These are phyloP conservation scores for Hyaloscypha hepaticicola DNA, from an alignment of 495 filamentous ascomycete genomes.

Conservation along the genomic window DNA sequence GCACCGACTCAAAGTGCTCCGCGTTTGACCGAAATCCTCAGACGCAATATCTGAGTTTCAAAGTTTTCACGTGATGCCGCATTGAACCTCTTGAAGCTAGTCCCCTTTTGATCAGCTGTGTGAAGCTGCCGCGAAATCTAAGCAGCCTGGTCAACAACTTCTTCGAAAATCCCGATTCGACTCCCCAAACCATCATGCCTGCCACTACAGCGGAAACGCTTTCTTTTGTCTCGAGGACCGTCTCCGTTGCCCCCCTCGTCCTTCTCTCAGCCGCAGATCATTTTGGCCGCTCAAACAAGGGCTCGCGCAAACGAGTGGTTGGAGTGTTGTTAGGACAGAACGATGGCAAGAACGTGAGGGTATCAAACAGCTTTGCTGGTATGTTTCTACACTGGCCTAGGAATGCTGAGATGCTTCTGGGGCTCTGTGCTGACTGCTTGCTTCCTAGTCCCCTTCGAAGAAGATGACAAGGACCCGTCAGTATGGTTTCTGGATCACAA, in stretches of 20 bases:
- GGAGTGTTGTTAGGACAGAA: conserved; percentile 95
- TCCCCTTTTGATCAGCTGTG: conserved; percentile 3
- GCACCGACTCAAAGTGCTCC: neutral
- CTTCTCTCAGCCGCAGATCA: conserved; percentile 98
- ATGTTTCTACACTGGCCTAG: conserved; percentile 31
- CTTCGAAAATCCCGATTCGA: conserved; percentile 13
- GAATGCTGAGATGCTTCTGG: neutral
- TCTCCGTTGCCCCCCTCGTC: conserved; percentile 96
- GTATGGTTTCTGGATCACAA: conserved; percentile 99
- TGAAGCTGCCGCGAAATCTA: conserved; percentile 27
- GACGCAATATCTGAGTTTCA: neutral
- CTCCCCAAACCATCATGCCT: conserved; percentile 62
- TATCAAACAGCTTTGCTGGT: conserved; percentile 99
- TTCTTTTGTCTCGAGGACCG: conserved; percentile 84
- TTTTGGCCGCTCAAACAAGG: conserved; percentile 90
- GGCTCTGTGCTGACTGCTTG: conserved; percentile 5
- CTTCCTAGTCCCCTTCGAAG: conserved; percentile 87
- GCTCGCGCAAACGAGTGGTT: conserved; percentile 88
- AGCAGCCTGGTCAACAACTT: conserved; percentile 27
- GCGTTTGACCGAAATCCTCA: neutral
- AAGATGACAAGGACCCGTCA: conserved; percentile 96
- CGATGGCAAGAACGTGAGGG: conserved; percentile 88
- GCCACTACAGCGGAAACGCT: conserved; percentile 93
- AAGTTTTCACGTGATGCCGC: conserved; percentile 11
- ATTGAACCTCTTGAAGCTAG: neutral